These are phyloP conservation scores for Suhomyces xylopsoci DNA, from an alignment of 805 yeast genomes.

Conservation along the genomic window DNA sequence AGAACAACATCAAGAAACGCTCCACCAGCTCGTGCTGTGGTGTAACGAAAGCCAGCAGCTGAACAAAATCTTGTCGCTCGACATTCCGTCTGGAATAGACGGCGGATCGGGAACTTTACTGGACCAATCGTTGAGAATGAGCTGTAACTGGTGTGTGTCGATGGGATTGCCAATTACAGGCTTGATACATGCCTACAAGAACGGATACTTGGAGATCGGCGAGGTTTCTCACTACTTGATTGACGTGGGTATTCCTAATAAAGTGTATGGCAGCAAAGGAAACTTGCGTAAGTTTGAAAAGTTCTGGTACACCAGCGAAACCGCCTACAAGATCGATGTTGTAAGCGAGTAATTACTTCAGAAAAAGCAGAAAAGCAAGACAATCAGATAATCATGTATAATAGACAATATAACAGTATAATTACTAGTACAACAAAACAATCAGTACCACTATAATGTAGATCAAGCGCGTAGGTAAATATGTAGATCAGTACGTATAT, in stretches of 20 bases:
- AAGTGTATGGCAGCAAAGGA: slow-evolving; percentile 42
- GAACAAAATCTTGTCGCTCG: slow-evolving; percentile 60
- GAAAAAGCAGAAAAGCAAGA: too few species aligned
- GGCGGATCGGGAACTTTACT: slow-evolving; percentile 67
- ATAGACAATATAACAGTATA: background rate
- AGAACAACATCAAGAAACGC: slow-evolving; percentile 32
- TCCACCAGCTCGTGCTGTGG: slow-evolving; percentile 59
- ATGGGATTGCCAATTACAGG: slow-evolving; percentile 73
- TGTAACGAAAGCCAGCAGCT: slow-evolving; percentile 47
- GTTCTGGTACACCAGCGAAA: slow-evolving; percentile 43
- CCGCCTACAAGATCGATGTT: slow-evolving; percentile 19
- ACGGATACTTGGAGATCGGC: slow-evolving; percentile 46
- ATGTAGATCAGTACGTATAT: too few species aligned
- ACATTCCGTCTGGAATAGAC: slow-evolving; percentile 80
- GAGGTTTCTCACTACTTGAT: slow-evolving; percentile 58
- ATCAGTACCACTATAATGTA: background rate
- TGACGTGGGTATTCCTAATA: slow-evolving; percentile 69
- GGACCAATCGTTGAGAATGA: slow-evolving; percentile 32
- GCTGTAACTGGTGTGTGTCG: slow-evolving; percentile 60
- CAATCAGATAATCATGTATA: background rate
- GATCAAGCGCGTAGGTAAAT: too few species aligned
- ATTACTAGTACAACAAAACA: too few species aligned
- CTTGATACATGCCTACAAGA: slow-evolving; percentile 55
- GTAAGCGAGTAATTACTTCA: background rate
- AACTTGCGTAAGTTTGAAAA: slow-evolving; percentile 44